A percentile compares a stretch with the other conserved stretches of the same genome.
These are phyloP conservation scores for Eimeria zaria DNA, from an alignment of 169 alveolate genomes.

Conservation along the genomic window DNA sequence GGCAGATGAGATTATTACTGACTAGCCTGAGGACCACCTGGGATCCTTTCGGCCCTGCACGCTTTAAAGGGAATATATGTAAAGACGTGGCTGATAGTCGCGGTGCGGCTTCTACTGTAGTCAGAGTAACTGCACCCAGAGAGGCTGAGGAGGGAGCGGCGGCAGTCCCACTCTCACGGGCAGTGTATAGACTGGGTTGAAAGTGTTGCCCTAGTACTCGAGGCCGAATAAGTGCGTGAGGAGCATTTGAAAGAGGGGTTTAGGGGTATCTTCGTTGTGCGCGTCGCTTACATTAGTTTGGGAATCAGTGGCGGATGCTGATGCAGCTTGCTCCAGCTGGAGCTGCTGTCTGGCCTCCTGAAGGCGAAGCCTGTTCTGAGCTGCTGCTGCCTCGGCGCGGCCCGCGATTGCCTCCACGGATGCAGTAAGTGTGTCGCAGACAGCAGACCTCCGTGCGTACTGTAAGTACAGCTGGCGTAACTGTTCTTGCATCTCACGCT, in stretches of 20 bases:
- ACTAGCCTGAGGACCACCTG: not conserved
- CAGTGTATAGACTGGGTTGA: not conserved
- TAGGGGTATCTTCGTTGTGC: not conserved
- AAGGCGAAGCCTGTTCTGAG: constrained; percentile 51
- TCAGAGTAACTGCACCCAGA: too few relatives aligned
- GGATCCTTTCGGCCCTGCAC: not conserved
- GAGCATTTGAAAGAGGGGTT: not conserved
- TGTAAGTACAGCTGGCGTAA: constrained; percentile 65
- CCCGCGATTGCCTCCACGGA: constrained; percentile 50
- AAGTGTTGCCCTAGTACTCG: not conserved
- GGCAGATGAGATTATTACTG: not conserved
- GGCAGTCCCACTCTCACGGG: not conserved
- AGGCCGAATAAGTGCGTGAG: not conserved
- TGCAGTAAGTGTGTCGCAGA: constrained; percentile 57
- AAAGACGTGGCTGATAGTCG: not conserved
- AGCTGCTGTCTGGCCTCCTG: constrained; percentile 50
- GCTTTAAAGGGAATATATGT: not conserved
- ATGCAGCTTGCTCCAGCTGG: constrained; percentile 43
- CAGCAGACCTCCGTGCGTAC: constrained; percentile 67
- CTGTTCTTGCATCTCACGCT: constrained; percentile 65
- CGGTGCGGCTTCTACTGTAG: too few relatives aligned
- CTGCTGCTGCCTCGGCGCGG: constrained; percentile 58
- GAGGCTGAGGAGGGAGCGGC: not conserved
- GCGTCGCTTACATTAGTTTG: constrained; percentile 37
- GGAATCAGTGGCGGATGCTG: constrained; percentile 43